Conservation (phyloP, 2,329 filamentous ascomycete species). For the Colletotrichum sp. region DNA sequence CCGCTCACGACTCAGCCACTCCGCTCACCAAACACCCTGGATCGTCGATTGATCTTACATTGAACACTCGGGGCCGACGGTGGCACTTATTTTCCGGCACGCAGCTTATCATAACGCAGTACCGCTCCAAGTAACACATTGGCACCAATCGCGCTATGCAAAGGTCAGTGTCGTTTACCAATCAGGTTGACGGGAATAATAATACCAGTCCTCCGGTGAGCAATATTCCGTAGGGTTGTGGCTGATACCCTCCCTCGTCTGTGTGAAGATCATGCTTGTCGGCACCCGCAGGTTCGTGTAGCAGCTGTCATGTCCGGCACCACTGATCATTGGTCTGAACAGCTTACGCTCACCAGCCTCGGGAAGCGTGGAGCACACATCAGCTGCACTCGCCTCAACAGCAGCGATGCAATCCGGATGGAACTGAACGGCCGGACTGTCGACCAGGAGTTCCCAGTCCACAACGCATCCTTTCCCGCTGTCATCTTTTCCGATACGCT, state of each 20-base stretch:
- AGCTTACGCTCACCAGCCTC: not conserved
- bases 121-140: not conserved
- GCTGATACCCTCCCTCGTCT: not conserved
- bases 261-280: not conserved
- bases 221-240: not conserved
- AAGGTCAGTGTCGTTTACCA: not conserved
- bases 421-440: not conserved
- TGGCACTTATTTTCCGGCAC: not conserved
- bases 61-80: rapidly evolving
- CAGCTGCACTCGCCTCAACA: not conserved
- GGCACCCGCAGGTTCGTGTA: not conserved
- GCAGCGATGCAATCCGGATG: not conserved
- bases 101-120: not conserved
- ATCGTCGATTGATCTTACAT: too few relatives aligned
- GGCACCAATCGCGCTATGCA: not conserved
- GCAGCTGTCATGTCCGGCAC: not conserved
- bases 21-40: not conserved
- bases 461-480: not conserved
- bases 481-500: not conserved
- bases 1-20: too few relatives aligned
- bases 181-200: not conserved
- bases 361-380: not conserved
- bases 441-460: not conserved
- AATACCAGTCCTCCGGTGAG: not conserved
- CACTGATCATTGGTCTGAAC: not conserved